Evolutionary conservation across 495 filamentous ascomycete species (phyloP), one percentile per base, ranked within the genome.

Genomic region (Evernia prunastri): DNA sequence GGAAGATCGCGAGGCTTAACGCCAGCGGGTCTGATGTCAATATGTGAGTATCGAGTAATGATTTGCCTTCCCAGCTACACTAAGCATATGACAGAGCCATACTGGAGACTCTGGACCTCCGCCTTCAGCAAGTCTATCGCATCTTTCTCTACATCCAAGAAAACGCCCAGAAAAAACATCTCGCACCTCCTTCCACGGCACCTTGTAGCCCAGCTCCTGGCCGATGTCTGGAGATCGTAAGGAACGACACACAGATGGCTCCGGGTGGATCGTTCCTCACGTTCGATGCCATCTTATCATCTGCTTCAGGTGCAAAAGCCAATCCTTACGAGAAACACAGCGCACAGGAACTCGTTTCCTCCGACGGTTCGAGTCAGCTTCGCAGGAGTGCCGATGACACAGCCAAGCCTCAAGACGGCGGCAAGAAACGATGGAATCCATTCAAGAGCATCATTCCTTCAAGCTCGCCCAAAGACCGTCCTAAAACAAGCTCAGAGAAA

Each of bases 131-230:
- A 9, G 82, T 85, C 11, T 97, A 90, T 87, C 82, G 86, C 31
- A 86, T 90, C 71, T 95, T 93, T 71, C 80, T 92, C 20, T 89
- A 84, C 73, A 77, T 91, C 47, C 85, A 83, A 61, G 84, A 88
- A 58, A 77, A 80, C 20, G 85, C 86, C 37, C 84, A 89, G 60
- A 75, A 75, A 31, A 76, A 78, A 27, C 72, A 77, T 9, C 75
- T 78, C 4, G 74, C 86, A 6, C 76, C 82, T 17, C 87, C 87
- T 5, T 92, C 91, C 8, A 92, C 90, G 33, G 86, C 86, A 12
- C 89, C 94, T 37, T 92, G 88, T 57, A 87, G 87, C 66, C 94
- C 94, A 6, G 92, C 92, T 4, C 94, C 95, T n/a, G 87, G 89
- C 47, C 89, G 94, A 57, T 82, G 91, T 60, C 88, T 98, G 60